Evolutionary conservation across 1,139 yeast genomes (phyloP).

Genomic region (Pneumocystis jirovecii): DNA sequence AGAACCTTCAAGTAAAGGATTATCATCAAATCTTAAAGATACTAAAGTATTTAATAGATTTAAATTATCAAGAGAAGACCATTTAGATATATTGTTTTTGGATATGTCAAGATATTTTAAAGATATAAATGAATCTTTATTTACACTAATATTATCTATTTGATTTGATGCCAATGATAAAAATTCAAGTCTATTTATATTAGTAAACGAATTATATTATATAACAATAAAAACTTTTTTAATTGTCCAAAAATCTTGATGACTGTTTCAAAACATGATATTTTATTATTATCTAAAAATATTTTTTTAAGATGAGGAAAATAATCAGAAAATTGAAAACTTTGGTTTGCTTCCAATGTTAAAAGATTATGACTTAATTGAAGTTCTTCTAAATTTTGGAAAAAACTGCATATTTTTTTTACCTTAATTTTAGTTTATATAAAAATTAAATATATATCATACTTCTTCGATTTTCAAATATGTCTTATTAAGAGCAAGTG

Average conservation of each 20-base stretch:
- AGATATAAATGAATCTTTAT: not conserved
- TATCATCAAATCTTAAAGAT: not conserved
- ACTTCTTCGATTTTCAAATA: not conserved
- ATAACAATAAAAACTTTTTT: not conserved
- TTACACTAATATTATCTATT: not conserved
- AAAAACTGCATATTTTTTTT: not conserved
- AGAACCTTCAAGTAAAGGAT: not conserved
- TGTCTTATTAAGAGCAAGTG: not conserved
- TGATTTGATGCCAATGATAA: not conserved
- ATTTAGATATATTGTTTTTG: not conserved
- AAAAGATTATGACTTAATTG: not conserved
- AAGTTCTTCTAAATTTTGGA: not conserved
- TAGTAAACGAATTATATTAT: not conserved
- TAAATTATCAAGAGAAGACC: not conserved
- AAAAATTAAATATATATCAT: not conserved
- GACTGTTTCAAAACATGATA: not conserved
- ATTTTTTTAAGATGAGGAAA: not conserved
- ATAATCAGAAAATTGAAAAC: not conserved
- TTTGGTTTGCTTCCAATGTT: not conserved
- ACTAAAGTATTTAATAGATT: not conserved
- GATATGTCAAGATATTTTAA: not conserved
- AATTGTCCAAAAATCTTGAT: not conserved
- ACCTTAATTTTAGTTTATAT: not conserved
- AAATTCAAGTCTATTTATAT: not conserved
- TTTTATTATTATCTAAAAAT: not conserved